Base-by-base conservation (phyloP, 352 stramenopile species). In the Phytophthora sp. region DNA sequence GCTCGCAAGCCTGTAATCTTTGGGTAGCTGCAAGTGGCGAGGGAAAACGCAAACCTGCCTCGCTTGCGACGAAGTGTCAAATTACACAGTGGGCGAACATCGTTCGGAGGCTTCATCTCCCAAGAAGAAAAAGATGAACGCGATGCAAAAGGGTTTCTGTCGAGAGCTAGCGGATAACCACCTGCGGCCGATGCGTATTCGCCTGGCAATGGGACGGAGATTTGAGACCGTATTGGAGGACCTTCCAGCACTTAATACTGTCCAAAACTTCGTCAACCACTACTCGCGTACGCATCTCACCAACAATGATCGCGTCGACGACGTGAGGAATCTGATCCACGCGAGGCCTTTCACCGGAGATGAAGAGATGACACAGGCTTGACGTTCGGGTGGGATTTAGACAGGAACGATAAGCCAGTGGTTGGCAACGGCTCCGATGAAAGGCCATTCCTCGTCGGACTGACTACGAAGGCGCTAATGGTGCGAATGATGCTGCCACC, bases 101-200 rank as follows among this genome's bases (percentile, higher is more conserved):
- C 5, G 20, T 0, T 23, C 39, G 5, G 21, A 9, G 0, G 15
- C 10, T 1, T 44, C 13, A 0, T 60, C 39, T 0, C 39, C 46
- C 17, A 44, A 52, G 28, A 43, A 44, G 9, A 60, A 60, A 21
- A 62, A 62, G 41, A n/a, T 54, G 24, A 35, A 30, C 3, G 2
- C 1, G 2, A 54, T 1, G 15, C 54, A 54, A 13, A 62, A 54
- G 24, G 8, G 24, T 3, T 54, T 27, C 12, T 62, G 42, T 17
- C 23, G 32, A 11, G 54, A 62, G 31, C 15, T 62, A 15, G 20
- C 54, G 1, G 23, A 23, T 0, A 31, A 54, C 15, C 42, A 54
- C 31, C 23, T 42, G 1, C 42, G 31, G 0, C 42, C 42, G 1
- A 31, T 62, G 42, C n/a, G 31, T 2, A 62, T 62, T 32, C 54